Percentiles rank a stretch among this genome's conserved stretches.
These are phyloP conservation scores for Sisymbrium irio DNA, from an alignment of 345 rosid genomes.

Conservation along the genomic window DNA sequence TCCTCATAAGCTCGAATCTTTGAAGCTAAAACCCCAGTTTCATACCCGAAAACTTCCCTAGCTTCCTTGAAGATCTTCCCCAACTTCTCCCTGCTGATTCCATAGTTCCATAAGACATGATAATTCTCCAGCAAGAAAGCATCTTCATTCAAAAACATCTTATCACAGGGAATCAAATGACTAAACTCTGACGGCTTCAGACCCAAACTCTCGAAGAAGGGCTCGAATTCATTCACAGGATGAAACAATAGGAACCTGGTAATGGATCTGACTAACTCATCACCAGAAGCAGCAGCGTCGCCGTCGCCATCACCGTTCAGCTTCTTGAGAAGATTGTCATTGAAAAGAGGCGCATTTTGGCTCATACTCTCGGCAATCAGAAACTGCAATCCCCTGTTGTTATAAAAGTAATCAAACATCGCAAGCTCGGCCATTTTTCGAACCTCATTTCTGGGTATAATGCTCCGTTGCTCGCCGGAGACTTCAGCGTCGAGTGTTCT, in stretches of 20 bases:
- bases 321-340: conserved; percentile 44
- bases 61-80: conserved; percentile 67
- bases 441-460: conserved; percentile 2
- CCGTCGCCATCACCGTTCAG: conserved; percentile 6
- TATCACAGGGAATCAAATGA: conserved; percentile 48
- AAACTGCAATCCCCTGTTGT: conserved; percentile 59
- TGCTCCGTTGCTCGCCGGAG: neutral
- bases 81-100: conserved; percentile 47
- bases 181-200: conserved; percentile 46
- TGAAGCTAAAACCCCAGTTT: conserved; percentile 47
- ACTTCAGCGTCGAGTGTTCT: neutral
- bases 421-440: conserved; percentile 52
- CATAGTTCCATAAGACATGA: conserved; percentile 57
- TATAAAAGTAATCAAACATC: conserved; percentile 63
- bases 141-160: conserved; percentile 67
- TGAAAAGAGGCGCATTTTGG: conserved; percentile 60
- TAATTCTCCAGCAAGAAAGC: conserved; percentile 57
- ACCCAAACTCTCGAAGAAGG: conserved; percentile 83
- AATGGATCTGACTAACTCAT: conserved; percentile 31
- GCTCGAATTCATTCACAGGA: conserved; percentile 88
- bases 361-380: conserved; percentile 66
- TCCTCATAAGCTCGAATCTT: conserved; percentile 64
- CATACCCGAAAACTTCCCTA: conserved; percentile 50
- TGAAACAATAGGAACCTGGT: conserved; percentile 57
- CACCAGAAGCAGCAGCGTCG: neutral